Conservation (phyloP, 108 stramenopile species). For the Cyclotella atomus region DNA sequence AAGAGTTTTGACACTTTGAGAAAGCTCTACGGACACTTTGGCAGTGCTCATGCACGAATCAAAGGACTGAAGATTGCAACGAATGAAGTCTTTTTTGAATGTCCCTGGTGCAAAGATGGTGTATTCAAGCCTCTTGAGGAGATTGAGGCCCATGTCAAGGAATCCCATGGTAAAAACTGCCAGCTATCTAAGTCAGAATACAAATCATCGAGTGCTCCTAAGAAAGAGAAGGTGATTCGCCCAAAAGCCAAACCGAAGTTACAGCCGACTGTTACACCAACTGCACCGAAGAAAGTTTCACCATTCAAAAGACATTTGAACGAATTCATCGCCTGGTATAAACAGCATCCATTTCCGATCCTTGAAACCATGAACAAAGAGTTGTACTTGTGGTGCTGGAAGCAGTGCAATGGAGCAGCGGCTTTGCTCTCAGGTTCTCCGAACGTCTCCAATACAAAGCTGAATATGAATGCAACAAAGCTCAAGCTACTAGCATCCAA, state of each 20-base stretch:
- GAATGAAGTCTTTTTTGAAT: neutral
- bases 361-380: constrained; percentile 21
- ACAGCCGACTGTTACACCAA: neutral
- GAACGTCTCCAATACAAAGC: constrained; percentile 25
- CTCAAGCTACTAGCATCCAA: constrained; percentile 22
- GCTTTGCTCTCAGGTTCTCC: constrained; percentile 40
- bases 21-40: constrained; percentile 16
- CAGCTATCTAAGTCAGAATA: constrained; percentile 1
- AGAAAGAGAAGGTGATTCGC: neutral
- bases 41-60: neutral
- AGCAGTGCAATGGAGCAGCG: constrained; percentile 33
- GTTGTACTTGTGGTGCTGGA: constrained; percentile 42
- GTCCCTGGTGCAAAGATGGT: neutral
- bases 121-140: neutral
- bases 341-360: constrained; percentile 3
- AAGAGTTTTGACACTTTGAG: constrained; percentile 2
- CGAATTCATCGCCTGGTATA: constrained; percentile 31
- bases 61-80: constrained; percentile 3
- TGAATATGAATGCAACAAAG: constrained; percentile 43
- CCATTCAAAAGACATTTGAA: constrained; percentile 1
- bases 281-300: constrained; percentile 14
- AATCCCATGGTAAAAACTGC: neutral
- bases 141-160: constrained; percentile 3
- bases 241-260: constrained; percentile 1
- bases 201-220: no score